Conservation (phyloP, 495 filamentous ascomycete species). For the Xylaria intraflava region DNA sequence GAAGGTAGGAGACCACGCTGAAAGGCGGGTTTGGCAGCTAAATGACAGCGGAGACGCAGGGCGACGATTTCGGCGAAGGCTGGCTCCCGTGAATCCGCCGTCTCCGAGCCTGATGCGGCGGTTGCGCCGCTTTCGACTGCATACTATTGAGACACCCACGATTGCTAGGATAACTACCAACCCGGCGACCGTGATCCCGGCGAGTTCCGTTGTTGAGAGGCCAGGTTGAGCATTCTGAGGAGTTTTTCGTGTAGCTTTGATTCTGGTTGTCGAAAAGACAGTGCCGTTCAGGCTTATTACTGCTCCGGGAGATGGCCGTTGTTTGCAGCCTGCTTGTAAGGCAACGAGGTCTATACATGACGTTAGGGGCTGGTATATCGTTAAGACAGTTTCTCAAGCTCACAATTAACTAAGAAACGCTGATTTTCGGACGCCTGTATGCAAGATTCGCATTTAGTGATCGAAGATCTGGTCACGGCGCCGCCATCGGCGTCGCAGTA, state of each 20-base stretch:
- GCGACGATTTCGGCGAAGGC: constrained; percentile 14
- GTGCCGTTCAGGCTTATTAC: constrained; percentile 41
- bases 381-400: not conserved
- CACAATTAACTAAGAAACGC: constrained; percentile 38
- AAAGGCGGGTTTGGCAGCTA: constrained; percentile 42
- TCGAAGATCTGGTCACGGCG: constrained; percentile 18
- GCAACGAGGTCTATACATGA: constrained; percentile 33
- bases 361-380: constrained; percentile 11
- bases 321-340: constrained; percentile 43
- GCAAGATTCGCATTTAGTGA: constrained; percentile 33
- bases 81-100: constrained; percentile 6
- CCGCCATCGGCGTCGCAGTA: constrained; percentile 34
- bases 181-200: constrained; percentile 29
- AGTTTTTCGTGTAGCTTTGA: constrained; percentile 35
- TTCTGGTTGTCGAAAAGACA: constrained; percentile 35
- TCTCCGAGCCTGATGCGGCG: constrained; percentile 25
- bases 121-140: constrained; percentile 34
- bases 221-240: constrained; percentile 10
- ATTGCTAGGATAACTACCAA: constrained; percentile 27
- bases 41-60: constrained; percentile 40
- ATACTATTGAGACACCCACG: constrained; percentile 30
- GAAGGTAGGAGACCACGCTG: constrained; percentile 32
- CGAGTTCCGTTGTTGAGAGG: constrained; percentile 29
- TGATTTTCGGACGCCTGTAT: constrained; percentile 31
- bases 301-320: constrained; percentile 36